Evolutionary conservation across 371 early-diverging fungal species (phyloP), one percentile per base, ranked within the genome.

Genomic region (Actinomortierella wolfii): DNA sequence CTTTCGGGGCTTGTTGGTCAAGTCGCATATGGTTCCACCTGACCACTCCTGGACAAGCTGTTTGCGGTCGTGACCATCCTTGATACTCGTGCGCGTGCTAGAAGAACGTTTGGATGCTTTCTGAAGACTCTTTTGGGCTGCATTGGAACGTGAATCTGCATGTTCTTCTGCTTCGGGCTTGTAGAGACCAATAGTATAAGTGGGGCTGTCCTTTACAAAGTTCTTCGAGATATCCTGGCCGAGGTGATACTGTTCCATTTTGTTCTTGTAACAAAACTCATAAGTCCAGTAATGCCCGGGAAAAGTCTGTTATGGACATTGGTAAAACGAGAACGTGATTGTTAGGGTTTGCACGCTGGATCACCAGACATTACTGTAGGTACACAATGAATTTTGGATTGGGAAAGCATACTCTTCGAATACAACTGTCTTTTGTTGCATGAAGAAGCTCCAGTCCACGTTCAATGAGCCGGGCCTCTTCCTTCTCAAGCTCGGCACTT

Each of bases 221-320:
- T 64, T 73, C 50, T 70, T 58, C n/a, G n/a, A n/a, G 45, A 76
- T 69, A 0, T 64, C 68, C 39, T 78, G 58, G 29, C 61, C 47
- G 6, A 78, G 64, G 55, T 92, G 89, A 64, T 80, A 91, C 71
- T 94, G 94, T 3, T 91, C 87, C 17, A 94, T 84, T 45, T 85
- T 77, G 39, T 68, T 76, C 46, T 77, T 75, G 69, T 89, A 92
- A 63, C 94, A 94, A 66, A 87, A 91, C 73, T 94, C 92, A 59
- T 91, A 94, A 0, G 86, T 79, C 92, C 92, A 94, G 75, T 86
- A 92, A 18, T 82, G 4, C 34, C 34, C 11, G 15, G 11, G 17
- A n/a, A 50, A n/a, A 45, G 9, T 49, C 54, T 41, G 20, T 21
- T 52, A 4, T 46, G 14, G 17, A 28, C 15, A 28, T 23, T 15